Base-by-base conservation (phyloP, 2,329 filamentous ascomycete genomes). In the Cryphonectria japonica region DNA sequence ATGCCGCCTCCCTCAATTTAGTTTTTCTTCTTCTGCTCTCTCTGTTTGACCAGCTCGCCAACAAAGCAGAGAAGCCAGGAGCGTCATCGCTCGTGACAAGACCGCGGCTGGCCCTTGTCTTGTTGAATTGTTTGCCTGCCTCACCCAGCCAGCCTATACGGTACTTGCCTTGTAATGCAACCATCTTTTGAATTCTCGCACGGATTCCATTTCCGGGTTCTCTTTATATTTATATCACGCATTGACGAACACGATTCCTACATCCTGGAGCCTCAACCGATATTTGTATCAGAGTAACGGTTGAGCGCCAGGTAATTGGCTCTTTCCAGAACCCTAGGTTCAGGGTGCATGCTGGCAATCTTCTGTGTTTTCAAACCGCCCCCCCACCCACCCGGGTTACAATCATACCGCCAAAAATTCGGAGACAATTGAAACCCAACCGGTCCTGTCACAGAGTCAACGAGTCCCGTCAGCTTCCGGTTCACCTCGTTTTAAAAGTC, bases 311-410 rank as follows among this genome's bases (percentile, higher is more conserved):
- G 34, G 6, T 61, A 34, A 61, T 61, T 61, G 59, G 59, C 7
- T 34, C 57, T 39, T 8, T 16, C 34, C 32, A 61, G 59, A 39
- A 37, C 39, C 22, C 32, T 13, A 2, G 32, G 1, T 7, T 11
- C 59, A 61, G 59, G 59, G 59, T 39, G 16, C 34, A 61, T 39
- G 59, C 59, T n/a, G 59, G 59, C 59, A 61, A 14, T 61, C 34
- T 61, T 39, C 9, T 22, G 34, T 39, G 7, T 34, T 39, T 39
- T 61, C 59, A 37, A 61, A 39, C 32, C 59, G 32, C 59, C 32
- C 9, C 4, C 59, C 59, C 32, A 61, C 32, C 32, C 26, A n/a
- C 32, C 54, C 54, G 22, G 26, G 16, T 59, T 32, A 16, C 26
- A 32, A 61, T 39, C 34, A 39, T n/a, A 61, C 59, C 32, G 8